Evolutionary conservation across 257 asterid genomes (phyloP).

Genomic region (Nemophila menziesii): DNA sequence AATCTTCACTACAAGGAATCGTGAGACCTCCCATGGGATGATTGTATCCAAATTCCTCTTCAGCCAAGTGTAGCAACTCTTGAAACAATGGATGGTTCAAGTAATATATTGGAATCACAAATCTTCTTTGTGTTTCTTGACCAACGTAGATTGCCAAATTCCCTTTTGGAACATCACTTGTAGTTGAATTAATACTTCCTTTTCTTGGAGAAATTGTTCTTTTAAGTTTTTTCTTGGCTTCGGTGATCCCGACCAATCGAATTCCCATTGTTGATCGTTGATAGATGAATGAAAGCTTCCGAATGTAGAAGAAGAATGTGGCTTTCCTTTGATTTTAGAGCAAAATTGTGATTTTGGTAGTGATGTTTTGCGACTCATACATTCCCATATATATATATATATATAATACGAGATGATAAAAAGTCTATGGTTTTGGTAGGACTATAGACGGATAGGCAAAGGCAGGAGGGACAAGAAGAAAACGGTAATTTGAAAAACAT

Average conservation of each 20-base stretch:
- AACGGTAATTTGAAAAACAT: not conserved
- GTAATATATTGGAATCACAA: conserved; percentile 22
- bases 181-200: not conserved
- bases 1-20: conserved; percentile 36
- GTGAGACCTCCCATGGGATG: conserved; percentile 44
- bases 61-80: conserved; percentile 46
- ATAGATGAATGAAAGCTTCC: too few relatives aligned
- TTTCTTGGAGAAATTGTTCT: conserved; percentile 4
- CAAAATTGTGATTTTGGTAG: not conserved
- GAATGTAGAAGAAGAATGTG: not conserved
- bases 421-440: not conserved
- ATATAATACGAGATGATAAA: not conserved
- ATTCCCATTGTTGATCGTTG: conserved; percentile 1
- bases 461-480: not conserved
- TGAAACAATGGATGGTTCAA: conserved; percentile 46
- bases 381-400: too few relatives aligned
- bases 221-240: conserved; percentile 1
- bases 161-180: conserved; percentile 37
- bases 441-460: not conserved
- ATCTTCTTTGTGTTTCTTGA: conserved; percentile 22
- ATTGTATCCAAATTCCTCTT: conserved; percentile 55
- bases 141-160: conserved; percentile 52
- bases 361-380: not conserved
- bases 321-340: not conserved
- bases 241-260: not conserved